phyloP scores from a whole-genome alignment of 2,329 filamentous ascomycete genomes.

The Bipolaris oryzae region DNA sequence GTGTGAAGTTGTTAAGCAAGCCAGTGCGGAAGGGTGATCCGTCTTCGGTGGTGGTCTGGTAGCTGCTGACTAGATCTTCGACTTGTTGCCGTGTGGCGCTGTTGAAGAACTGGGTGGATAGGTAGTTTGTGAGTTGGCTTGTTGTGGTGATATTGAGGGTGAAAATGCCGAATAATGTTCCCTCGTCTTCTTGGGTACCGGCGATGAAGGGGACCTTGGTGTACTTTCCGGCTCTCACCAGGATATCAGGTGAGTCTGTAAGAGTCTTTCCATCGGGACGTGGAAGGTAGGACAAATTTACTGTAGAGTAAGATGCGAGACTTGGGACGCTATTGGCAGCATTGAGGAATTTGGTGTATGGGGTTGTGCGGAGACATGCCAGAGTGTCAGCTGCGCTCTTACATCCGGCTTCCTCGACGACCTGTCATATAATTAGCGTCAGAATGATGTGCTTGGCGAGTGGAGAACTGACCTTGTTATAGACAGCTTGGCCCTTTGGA shows the following conservation, averaged over 20 bases:
- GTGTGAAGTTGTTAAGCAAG: slow-evolving; percentile 72
- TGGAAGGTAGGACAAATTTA: slow-evolving; percentile 75
- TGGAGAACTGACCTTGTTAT: slow-evolving; percentile 51
- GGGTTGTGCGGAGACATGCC: slow-evolving; percentile 55
- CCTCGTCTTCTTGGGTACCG: slow-evolving; percentile 81
- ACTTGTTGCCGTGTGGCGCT: slow-evolving; percentile 60
- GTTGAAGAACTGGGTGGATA: slow-evolving; percentile 66
- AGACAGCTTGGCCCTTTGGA: slow-evolving; percentile 66
- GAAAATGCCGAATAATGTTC: slow-evolving; percentile 74
- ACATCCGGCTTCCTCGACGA: slow-evolving; percentile 57
- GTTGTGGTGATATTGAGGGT: slow-evolving; percentile 71
- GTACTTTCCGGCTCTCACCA: slow-evolving; percentile 61
- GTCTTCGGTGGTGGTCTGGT: slow-evolving; percentile 60
- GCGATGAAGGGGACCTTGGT: slow-evolving; percentile 68
- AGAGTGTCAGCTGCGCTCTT: slow-evolving; percentile 51
- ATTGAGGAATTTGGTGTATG: slow-evolving; percentile 59
- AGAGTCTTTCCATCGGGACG: slow-evolving; percentile 72
- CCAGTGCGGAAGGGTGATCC: slow-evolving; percentile 77
- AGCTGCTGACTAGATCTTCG: slow-evolving; percentile 64
- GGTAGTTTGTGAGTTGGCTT: slow-evolving; percentile 64
- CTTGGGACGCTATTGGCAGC: slow-evolving; percentile 74
- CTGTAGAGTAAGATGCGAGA: slow-evolving; percentile 68
- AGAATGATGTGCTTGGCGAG: slow-evolving; percentile 47
- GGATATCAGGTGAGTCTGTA: slow-evolving; percentile 65
- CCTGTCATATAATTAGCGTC: slow-evolving; percentile 58